phyloP scores from a whole-genome alignment of 2,329 filamentous ascomycete species.

The Aureobasidium leucospermi region DNA sequence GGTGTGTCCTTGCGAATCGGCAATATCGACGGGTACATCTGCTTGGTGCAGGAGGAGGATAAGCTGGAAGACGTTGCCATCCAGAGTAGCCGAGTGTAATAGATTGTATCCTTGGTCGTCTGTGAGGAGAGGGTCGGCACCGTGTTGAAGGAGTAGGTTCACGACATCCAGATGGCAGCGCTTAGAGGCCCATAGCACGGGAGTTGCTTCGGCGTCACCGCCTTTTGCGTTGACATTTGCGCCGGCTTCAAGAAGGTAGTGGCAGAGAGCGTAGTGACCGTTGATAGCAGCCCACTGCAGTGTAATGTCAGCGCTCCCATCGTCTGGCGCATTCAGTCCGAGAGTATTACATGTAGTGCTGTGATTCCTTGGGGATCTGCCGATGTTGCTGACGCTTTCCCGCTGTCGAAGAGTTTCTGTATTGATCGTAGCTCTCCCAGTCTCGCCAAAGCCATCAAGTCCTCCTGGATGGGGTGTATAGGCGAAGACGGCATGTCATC shows the following conservation, averaged over 20 bases:
- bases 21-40: conserved; percentile 86
- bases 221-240: conserved; percentile 93
- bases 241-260: conserved; percentile 78
- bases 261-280: conserved; percentile 95
- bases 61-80: conserved; percentile 87
- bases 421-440: conserved; percentile 80
- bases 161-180: conserved; percentile 95
- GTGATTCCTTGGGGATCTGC: conserved; percentile 90
- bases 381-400: conserved; percentile 74
- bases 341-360: conserved; percentile 67
- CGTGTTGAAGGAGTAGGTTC: conserved; percentile 81
- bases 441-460: conserved; percentile 93
- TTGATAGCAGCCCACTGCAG: conserved; percentile 95
- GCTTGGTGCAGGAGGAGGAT: conserved; percentile 80
- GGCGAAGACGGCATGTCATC: conserved; percentile 28
- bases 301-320: conserved; percentile 2
- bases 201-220: conserved; percentile 88
- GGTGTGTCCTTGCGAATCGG: conserved; percentile 85
- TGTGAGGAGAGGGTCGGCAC: conserved; percentile 84
- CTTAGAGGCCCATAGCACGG: conserved; percentile 95
- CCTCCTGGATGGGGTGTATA: conserved; percentile 53
- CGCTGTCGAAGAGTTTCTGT: conserved; percentile 79
- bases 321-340: background rate
- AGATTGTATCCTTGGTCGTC: conserved; percentile 98
- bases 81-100: conserved; percentile 91